Base-by-base conservation (phyloP, 176 grass and related monocot genomes). In the Aegilops tauschii region DNA sequence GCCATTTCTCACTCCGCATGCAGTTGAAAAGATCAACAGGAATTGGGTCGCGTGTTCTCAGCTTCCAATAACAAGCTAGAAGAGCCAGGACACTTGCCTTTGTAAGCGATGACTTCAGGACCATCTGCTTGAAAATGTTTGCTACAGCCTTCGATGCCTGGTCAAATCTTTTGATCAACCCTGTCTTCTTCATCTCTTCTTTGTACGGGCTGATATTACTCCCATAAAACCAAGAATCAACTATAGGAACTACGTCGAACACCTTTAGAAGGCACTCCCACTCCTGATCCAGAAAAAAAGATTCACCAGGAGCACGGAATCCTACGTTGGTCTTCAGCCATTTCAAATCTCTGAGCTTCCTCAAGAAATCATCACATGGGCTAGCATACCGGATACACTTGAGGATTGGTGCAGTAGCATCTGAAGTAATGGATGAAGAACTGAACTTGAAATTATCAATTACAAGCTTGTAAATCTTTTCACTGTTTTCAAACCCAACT, bases 271-370 rank as follows among this genome's bases (percentile, higher is more conserved):
- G 89, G 47, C 86, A 83, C 23, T 82, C 87, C 89, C 89, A 93
- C 54, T 90, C 80, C n/a, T 76, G 71, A 69, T 76, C 27, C 8
- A 85, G 80, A 54, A 94, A 62, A 80, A 92, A 88, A 16, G 90
- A 76, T 79, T 85, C 66, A 17, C 20, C 47, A 9, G 92, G 90
- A 76, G 49, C 6, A 82, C 70, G 34, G 58, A 92, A 86, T 77
- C 94, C 94, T 79, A 94, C 47, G 67, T 77, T 92, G 23, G 94
- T 97, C 69, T 87, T 97, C 44, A 97, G 9, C 83, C 85, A 93
- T 79, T 88, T 87, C 21, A 78, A 69, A 36, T 65, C 69, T 36
- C 40, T 90, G 27, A 90, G 23, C 76, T 88, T 90, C 6, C 5
- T 80, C 40, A 90, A 25, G 65, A 88, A 90, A 74, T 61, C 77